Percentiles rank a stretch among this genome's conserved stretches.
phyloP scores from a whole-genome alignment of 805 yeast genomes.

The Candida takata region DNA sequence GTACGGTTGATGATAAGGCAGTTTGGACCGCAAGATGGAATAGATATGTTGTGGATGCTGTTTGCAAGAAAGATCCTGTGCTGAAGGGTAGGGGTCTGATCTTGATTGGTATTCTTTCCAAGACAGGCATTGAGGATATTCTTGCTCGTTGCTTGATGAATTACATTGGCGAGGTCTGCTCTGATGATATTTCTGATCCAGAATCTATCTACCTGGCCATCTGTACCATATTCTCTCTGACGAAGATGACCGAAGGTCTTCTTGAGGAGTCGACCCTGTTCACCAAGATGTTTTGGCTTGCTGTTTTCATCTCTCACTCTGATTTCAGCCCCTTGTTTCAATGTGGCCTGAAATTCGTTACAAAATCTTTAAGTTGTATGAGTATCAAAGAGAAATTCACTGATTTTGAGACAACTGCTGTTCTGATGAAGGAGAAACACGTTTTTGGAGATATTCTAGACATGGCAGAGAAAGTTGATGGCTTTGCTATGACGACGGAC shows the following conservation, averaged over 20 bases:
- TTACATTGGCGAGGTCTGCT: slow-evolving; percentile 25
- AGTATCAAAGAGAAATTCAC: slow-evolving; percentile 25
- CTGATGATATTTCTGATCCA: slow-evolving; percentile 24
- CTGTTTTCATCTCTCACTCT: slow-evolving; percentile 28
- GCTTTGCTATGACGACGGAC: slow-evolving; percentile 31
- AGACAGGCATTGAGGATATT: slow-evolving; percentile 55
- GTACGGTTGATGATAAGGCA: slow-evolving; percentile 39
- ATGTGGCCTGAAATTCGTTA: slow-evolving; percentile 33
- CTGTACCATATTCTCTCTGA: slow-evolving; percentile 33
- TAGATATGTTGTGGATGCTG: slow-evolving; percentile 53
- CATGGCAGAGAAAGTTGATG: slow-evolving; percentile 36
- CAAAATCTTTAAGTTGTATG: slow-evolving; percentile 29
- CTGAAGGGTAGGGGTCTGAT: slow-evolving; percentile 63
- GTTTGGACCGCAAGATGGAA: slow-evolving; percentile 64
- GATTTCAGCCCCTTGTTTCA: slow-evolving; percentile 30
- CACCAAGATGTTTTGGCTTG: slow-evolving; percentile 32
- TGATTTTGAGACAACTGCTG: slow-evolving; percentile 21
- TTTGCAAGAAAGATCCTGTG: slow-evolving; percentile 47
- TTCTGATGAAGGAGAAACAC: slow-evolving; percentile 22
- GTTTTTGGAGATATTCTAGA: slow-evolving; percentile 35
- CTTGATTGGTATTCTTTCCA: slow-evolving; percentile 62
- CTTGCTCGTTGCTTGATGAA: slow-evolving; percentile 34
- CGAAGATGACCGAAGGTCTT: slow-evolving; percentile 33
- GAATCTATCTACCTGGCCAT: slow-evolving; percentile 21
- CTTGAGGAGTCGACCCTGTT: slow-evolving; percentile 25